Base-by-base conservation (phyloP, 2,329 filamentous ascomycete genomes). In the Diaporthe ilicicola region DNA sequence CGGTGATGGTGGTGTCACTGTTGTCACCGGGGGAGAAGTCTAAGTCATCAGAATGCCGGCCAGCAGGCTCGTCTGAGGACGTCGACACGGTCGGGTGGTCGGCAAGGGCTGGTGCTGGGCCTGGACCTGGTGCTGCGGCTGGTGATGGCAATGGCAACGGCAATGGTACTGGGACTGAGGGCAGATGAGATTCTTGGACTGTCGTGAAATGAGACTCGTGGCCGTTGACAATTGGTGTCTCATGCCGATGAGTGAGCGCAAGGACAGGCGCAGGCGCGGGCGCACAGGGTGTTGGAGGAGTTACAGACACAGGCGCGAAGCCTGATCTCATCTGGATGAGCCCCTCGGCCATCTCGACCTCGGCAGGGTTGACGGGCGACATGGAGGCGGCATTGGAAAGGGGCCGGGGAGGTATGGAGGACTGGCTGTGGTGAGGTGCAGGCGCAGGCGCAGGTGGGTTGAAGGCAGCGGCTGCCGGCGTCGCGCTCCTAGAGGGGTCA, bases 291-390 rank as follows among this genome's bases (percentile, higher is more conserved):
- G 48, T 39, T 44, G 64, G 67, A 67, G 70, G 39, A 44, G 66
- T 69, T 44, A 69, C 62, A 56, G 48, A 70, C 29, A 64, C 59
- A 13, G 71, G 62, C 69, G 50, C 68, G 51, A 67, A 62, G 34
- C 71, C 70, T 46, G 71, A 64, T 22, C 71, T 67, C 71, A 72
- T 68, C 67, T 66, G 69, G 29, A 71, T 68, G 69, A 72, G 71
- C 22, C 69, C 66, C 29, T 72, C 39, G 51, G 69, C 69, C 54
- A 67, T 50, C 42, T 72, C 71, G 51, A 70, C 44, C 44, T 64
- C 59, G 44, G 44, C 22, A 37, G 64, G 27, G 56, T 67, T 19
- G 71, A 71, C 44, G 64, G 68, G 32, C 17, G 42, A 37, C 17
- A 34, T 59, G 29, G 6, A n/a, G 53, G 42, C 29, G 53, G 12